phyloP scores from a whole-genome alignment of 2,329 filamentous ascomycete species.

The Daldinia sp. region DNA sequence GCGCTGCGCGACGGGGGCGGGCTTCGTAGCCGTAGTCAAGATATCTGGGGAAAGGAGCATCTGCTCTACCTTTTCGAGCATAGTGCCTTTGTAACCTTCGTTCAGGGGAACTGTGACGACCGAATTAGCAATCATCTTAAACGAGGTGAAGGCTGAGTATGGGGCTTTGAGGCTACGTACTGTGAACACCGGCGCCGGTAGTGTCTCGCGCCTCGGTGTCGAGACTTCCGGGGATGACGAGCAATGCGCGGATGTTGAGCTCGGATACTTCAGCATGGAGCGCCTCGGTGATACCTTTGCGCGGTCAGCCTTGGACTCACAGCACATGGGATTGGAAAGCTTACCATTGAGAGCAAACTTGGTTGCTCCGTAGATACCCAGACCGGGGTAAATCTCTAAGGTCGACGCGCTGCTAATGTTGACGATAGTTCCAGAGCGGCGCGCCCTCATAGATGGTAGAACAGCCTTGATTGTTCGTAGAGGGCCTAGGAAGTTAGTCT shows the following conservation, averaged over 20 bases:
- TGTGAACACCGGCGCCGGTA: conserved; percentile 30
- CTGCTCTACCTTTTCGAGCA: conserved; percentile 25
- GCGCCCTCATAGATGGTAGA: conserved; percentile 47
- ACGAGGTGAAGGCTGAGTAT: neutral
- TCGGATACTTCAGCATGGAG: conserved; percentile 44
- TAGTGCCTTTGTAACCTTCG: conserved; percentile 42
- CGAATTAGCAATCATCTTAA: neutral
- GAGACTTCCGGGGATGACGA: conserved; percentile 44
- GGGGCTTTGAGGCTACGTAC: neutral
- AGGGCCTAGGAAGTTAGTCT: conserved; percentile 45
- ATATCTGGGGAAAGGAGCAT: conserved; percentile 9
- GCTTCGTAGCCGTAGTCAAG: conserved; percentile 14
- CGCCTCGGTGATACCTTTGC: conserved; percentile 43
- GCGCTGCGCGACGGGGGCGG: conserved; percentile 37
- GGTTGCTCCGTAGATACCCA: conserved; percentile 45
- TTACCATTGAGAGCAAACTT: conserved; percentile 47
- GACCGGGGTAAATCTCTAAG: conserved; percentile 30
- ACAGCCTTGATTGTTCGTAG: conserved; percentile 46
- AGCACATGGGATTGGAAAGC: neutral
- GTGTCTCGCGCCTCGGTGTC: conserved; percentile 42
- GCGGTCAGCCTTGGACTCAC: neutral
- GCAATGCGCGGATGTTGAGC: conserved; percentile 46
- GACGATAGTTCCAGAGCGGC: conserved; percentile 48
- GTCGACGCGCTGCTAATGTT: conserved; percentile 45
- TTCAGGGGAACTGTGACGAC: conserved; percentile 20